Percentiles rank a stretch among this genome's conserved stretches.
phyloP scores from a whole-genome alignment of 192 early-diverging fungal genomes.

The Haplosporangium gracile region DNA sequence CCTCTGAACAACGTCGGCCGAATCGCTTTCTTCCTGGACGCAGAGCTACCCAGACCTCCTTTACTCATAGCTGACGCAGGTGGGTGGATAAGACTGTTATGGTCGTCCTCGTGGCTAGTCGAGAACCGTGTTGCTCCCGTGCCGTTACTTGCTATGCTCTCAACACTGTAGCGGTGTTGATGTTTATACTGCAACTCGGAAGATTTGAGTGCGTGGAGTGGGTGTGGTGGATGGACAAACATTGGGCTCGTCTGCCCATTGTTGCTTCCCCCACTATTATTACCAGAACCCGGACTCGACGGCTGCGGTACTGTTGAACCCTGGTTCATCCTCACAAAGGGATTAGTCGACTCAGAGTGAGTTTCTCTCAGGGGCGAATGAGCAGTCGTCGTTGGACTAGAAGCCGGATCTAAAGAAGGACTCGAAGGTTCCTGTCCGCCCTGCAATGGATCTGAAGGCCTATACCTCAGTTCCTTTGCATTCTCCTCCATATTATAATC shows the following conservation, averaged over 20 bases:
- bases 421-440: not conserved
- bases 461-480: conserved; percentile 30
- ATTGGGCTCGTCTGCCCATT: conserved; percentile 14
- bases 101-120: conserved; percentile 30
- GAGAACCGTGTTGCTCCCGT: conserved; percentile 33
- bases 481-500: conserved; percentile 33
- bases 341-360: not conserved
- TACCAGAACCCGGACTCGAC: not conserved
- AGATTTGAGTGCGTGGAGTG: conserved; percentile 13
- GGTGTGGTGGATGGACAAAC: not conserved
- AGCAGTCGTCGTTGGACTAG: not conserved
- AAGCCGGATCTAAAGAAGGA: not conserved
- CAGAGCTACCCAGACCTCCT: not conserved
- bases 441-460: conserved; percentile 18
- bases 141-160: conserved; percentile 43
- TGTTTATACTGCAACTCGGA: not conserved
- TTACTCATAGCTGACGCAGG: not conserved
- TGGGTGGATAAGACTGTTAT: conserved; percentile 9
- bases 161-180: conserved; percentile 22
- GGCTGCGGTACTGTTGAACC: not conserved
- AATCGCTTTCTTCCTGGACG: conserved; percentile 12
- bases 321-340: not conserved
- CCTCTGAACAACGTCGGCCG: conserved; percentile 13
- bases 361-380: not conserved
- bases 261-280: not conserved